phyloP scores from a whole-genome alignment of 345 rosid species.

The Viola odorata region DNA sequence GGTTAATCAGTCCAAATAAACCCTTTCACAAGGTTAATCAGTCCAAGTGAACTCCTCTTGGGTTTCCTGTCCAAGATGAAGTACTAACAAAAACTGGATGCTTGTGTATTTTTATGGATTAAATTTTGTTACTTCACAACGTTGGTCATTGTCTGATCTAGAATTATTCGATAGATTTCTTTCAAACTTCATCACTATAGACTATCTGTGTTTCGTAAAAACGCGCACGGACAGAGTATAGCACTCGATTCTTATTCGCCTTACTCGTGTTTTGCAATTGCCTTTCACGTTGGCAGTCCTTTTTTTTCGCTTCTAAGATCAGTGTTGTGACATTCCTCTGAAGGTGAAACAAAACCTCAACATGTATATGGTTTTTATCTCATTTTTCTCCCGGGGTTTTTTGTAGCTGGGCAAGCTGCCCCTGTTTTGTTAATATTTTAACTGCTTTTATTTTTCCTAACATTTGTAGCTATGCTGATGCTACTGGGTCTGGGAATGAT shows the following conservation, averaged over 20 bases:
- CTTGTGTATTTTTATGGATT: background rate
- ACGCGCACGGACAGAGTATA: no score
- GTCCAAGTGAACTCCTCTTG: background rate
- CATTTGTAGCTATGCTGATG: slow-evolving; percentile 70
- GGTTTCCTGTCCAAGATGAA: no score
- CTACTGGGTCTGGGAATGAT: slow-evolving; percentile 84
- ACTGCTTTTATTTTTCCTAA: slow-evolving; percentile 9
- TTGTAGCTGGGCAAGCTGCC: background rate
- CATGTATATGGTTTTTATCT: background rate
- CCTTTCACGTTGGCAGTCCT: background rate
- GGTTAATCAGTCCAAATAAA: slow-evolving; percentile 14
- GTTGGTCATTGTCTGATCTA: background rate
- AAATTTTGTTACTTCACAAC: background rate
- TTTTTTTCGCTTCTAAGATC: background rate
- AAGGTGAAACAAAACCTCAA: background rate
- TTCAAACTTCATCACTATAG: no score
- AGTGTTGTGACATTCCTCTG: background rate
- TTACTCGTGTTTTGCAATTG: background rate
- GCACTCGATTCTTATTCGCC: background rate
- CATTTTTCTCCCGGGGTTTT: slow-evolving; percentile 1
- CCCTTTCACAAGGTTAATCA: slow-evolving; percentile 1
- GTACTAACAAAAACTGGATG: background rate
- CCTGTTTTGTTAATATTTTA: background rate
- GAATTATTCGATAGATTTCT: background rate
- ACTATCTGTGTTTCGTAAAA: no score